These are phyloP conservation scores for Coemansia sp. DNA, from an alignment of 192 early-diverging fungal genomes.

Conservation along the genomic window DNA sequence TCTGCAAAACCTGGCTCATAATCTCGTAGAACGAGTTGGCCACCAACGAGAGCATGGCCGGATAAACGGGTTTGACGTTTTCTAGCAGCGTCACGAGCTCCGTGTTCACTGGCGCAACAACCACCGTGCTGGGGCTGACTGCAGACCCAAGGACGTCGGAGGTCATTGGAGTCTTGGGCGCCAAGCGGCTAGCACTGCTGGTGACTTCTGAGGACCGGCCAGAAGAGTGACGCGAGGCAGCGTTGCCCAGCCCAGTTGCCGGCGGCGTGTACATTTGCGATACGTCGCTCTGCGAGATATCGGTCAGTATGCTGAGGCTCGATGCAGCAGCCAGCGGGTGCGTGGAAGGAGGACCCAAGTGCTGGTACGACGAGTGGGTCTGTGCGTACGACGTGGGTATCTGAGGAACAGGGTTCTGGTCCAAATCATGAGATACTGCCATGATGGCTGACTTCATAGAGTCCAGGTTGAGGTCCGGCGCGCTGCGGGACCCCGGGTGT, in stretches of 20 bases:
- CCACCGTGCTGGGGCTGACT: conserved; percentile 2
- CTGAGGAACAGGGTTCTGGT: conserved; percentile 41
- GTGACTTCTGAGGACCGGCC: conserved; percentile 3
- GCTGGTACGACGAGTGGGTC: background rate
- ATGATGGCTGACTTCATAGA: conserved; percentile 36
- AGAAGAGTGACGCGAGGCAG: conserved; percentile 5
- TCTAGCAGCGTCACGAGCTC: conserved; percentile 43
- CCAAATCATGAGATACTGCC: conserved; percentile 25
- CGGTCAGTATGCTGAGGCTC: conserved; percentile 20
- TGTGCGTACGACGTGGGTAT: conserved; percentile 36
- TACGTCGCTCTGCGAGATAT: conserved; percentile 7
- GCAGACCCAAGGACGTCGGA: background rate
- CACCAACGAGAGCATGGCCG: conserved; percentile 73
- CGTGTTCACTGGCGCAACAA: conserved; percentile 24
- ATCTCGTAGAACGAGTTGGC: conserved; percentile 66
- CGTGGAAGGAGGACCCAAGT: conserved; percentile 13
- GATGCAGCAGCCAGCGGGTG: conserved; percentile 17
- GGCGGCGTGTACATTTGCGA: conserved; percentile 9
- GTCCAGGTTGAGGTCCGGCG: conserved; percentile 52
- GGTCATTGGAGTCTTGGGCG: conserved; percentile 9
- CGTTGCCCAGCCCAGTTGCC: background rate
- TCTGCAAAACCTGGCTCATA: conserved; percentile 61
- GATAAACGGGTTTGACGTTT: conserved; percentile 67
- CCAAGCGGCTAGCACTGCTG: background rate
- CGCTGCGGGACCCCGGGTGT: conserved; percentile 49